Percentiles rank a stretch among this genome's conserved stretches.
These are phyloP conservation scores for Pyrenochaeta sp. DNA, from an alignment of 2,329 filamentous ascomycete genomes.

Conservation along the genomic window DNA sequence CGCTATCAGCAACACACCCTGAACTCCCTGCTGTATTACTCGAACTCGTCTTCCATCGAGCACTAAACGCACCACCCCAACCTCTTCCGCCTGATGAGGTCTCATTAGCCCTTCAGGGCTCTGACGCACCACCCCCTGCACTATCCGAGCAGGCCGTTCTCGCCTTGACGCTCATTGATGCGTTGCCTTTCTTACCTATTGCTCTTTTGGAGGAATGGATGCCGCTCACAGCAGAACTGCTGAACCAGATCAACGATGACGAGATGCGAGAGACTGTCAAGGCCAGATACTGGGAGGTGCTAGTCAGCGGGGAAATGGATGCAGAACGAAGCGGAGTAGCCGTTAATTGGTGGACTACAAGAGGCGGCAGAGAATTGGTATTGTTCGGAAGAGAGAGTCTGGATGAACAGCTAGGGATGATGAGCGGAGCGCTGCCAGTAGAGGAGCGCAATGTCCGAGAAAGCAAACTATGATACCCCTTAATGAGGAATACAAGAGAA, in stretches of 20 bases:
- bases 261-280: conserved; percentile 70
- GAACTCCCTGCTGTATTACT: conserved; percentile 80
- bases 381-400: conserved; percentile 64
- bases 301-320: conserved; percentile 86
- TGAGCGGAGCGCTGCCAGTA: conserved; percentile 63
- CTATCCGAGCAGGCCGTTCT: conserved; percentile 83
- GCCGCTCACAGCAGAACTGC: conserved; percentile 70
- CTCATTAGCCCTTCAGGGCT: conserved; percentile 46
- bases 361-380: conserved; percentile 65
- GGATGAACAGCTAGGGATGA: conserved; percentile 51
- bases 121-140: conserved; percentile 42
- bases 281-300: conserved; percentile 78
- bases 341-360: conserved; percentile 84
- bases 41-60: conserved; percentile 76
- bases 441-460: conserved; percentile 32
- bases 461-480: conserved; percentile 64
- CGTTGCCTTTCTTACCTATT: conserved; percentile 75
- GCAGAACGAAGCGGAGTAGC: conserved; percentile 80
- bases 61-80: conserved; percentile 60
- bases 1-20: conserved; percentile 74
- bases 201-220: conserved; percentile 81
- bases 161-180: conserved; percentile 78
- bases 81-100: conserved; percentile 51
- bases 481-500: conserved; percentile 23
- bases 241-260: conserved; percentile 69